A percentile compares a stretch with the other conserved stretches of the same genome.
These are phyloP conservation scores for Penicillium herquei DNA, from an alignment of 495 filamentous ascomycete genomes.

Conservation along the genomic window DNA sequence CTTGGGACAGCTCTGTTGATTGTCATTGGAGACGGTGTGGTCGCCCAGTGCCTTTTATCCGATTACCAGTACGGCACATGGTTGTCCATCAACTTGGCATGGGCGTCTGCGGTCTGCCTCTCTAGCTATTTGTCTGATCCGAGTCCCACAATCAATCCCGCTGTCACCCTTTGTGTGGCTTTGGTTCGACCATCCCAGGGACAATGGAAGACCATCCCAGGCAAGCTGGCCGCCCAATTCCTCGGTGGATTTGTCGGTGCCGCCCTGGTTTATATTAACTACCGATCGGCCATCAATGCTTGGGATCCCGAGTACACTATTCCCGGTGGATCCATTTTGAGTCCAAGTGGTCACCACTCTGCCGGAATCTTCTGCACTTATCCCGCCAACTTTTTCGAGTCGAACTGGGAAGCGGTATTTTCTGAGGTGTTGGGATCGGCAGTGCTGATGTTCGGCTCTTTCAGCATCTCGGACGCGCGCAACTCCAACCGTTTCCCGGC, in stretches of 20 bases:
- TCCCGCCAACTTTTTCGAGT: constrained; percentile 22
- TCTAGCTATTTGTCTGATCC: constrained; percentile 31
- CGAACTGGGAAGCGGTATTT: constrained; percentile 38
- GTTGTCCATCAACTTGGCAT: constrained; percentile 38
- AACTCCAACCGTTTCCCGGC: constrained; percentile 29
- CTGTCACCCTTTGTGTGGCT: constrained; percentile 28
- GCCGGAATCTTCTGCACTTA: constrained; percentile 38
- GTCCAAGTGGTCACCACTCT: constrained; percentile 33
- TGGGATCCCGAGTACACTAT: constrained; percentile 42
- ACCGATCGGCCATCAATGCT: constrained; percentile 32
- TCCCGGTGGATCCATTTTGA: constrained; percentile 35
- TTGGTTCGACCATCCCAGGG: constrained; percentile 29
- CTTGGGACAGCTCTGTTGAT: constrained; percentile 35
- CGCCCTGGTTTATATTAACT: constrained; percentile 35
- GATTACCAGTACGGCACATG: constrained; percentile 40
- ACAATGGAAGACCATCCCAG: constrained; percentile 32
- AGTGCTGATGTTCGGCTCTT: constrained; percentile 33
- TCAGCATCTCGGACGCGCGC: constrained; percentile 28
- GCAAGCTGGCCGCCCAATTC: constrained; percentile 31
- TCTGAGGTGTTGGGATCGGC: constrained; percentile 31
- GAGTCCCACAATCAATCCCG: constrained; percentile 33
- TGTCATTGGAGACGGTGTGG: constrained; percentile 37
- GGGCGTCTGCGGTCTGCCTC: constrained; percentile 34
- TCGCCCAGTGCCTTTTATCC: constrained; percentile 35
- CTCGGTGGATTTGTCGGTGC: constrained; percentile 35